Evolutionary conservation across 2,329 filamentous ascomycete species (phyloP), one percentile per base, ranked within the genome.

Genomic region (Aspergillus melleus): DNA sequence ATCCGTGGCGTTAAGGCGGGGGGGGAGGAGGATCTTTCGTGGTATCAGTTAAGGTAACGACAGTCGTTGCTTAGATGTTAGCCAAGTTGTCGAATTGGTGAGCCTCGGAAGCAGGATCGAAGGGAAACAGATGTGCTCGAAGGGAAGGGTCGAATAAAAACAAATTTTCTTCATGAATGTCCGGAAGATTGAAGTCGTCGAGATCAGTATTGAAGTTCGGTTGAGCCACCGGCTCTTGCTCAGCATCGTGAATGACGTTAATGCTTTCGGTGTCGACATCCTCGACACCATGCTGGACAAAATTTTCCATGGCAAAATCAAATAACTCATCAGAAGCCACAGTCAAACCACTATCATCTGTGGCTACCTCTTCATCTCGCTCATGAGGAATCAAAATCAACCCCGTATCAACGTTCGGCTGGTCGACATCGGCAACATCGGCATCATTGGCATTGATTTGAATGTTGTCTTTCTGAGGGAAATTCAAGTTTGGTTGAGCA

Each of bases 401-500:
- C 20, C 58, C 54, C 49, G 54, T 58, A 16, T 20, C 39, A 12
- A 30, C 10, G 39, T 32, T 58, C 51, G 26, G 26, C 46, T 52
- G 44, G 52, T 8, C 16, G 22, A 44, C 54, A 29, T 39, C 55
- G 24, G 51, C 50, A 5, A 58, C 54, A 52, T 55, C 51, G 24
- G 55, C 51, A 49, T 63, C 50, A 44, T 60, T 57, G 8, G 63
- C 65, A 42, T 64, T 55, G 22, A 66, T 61, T 22, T 64, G 59
- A 42, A 64, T 57, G 30, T 59, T 59, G 50, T 55, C 56, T 24
- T 59, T 54, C n/a, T 52, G 39, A n/a, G 60, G 54, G 50, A 60
- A 49, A 30, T 58, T 53, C 32, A 63, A 39, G 29, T 53, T 66
- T 44, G 68, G 65, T 58, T 69, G 68, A 55, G 67, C 62, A 60